Evolutionary conservation across 768 basidiomycete species (phyloP).

Genomic region (Pulveroboletus ravenelii): DNA sequence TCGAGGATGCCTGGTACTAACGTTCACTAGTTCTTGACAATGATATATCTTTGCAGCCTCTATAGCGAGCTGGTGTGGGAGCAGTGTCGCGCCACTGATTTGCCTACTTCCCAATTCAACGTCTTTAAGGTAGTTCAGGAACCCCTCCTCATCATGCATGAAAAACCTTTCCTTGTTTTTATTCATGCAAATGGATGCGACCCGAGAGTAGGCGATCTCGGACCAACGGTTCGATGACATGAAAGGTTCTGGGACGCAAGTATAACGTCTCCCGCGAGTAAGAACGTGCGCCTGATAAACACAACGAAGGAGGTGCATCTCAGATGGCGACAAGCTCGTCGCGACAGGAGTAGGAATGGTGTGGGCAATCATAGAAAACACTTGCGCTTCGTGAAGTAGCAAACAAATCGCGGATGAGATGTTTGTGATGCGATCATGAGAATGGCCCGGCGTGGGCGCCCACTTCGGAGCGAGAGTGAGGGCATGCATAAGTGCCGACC

Average conservation of each 20-base stretch:
- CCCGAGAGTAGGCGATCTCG: constrained; percentile 53
- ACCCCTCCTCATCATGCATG: constrained; percentile 54
- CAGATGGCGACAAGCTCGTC: too few relatives aligned
- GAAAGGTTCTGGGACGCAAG: constrained; percentile 49
- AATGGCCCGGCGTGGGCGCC: constrained; percentile 56
- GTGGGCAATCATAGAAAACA: too few relatives aligned
- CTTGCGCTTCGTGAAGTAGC: too few relatives aligned
- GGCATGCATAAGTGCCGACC: constrained; percentile 3
- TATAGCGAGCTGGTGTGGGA: constrained; percentile 57
- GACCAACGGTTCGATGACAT: constrained; percentile 60
- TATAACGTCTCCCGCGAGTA: constrained; percentile 46
- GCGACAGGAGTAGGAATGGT: too few relatives aligned
- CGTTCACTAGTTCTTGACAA: neutral
- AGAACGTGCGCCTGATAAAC: constrained; percentile 58
- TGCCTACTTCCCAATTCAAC: constrained; percentile 51
- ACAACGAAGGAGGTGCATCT: constrained; percentile 43
- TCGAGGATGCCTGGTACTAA: neutral
- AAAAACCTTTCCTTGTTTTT: constrained; percentile 51
- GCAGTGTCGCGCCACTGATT: constrained; percentile 64
- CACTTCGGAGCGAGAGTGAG: constrained; percentile 64
- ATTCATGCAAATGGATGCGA: constrained; percentile 60
- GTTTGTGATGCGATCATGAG: constrained; percentile 44
- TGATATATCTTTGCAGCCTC: constrained; percentile 27
- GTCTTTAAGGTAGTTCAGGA: constrained; percentile 50
- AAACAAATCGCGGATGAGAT: too few relatives aligned